Evolutionary conservation across 441 rosid species (phyloP), one percentile per base, ranked within the genome.

Genomic region (Croton laevigatus): DNA sequence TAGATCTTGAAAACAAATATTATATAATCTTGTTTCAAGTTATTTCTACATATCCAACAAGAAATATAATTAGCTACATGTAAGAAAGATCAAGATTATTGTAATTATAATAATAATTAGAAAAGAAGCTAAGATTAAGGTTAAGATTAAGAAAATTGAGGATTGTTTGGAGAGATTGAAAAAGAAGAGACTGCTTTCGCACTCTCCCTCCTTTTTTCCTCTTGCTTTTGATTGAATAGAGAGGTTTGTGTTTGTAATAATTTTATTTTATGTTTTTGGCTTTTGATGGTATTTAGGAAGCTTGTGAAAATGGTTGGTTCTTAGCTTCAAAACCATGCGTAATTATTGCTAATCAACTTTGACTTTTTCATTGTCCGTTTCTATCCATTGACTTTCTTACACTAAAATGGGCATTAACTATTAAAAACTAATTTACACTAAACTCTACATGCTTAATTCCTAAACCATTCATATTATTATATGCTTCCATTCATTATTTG

Each of bases 111-210:
- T 16, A 16, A 51, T 16, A 0, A 51, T 17, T 6, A 45, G 46
- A 38, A 10, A 58, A 16, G n/a, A 3, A 37, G 10, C 14, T 51
- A 2, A 38, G 34, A 37, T 37, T 34, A 37, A 4, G 36, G 27
- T 2, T 48, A 48, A n/a, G 32, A 36, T 37, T 19, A 32, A 9
- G 20, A n/a, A 5, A 38, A 48, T 36, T 16, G 63, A 32, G 6
- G 14, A 8, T 11, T 14, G 37, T 34, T 2, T n/a, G 10, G 73
- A 75, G 83, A 77, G 80, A 75, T 83, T 65, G 67, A 58, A 76
- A 74, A 70, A 74, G 62, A 76, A 79, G 82, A 74, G 81, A 78
- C 16, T 59, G 80, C 78, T 62, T 66, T 46, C 53, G 78, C 80
- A 75, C 59, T 78, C 80, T 79, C 81, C 78, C 76, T 49, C 65